Evolutionary conservation across 2,329 filamentous ascomycete species (phyloP).

Genomic region (Colletotrichum siamense): DNA sequence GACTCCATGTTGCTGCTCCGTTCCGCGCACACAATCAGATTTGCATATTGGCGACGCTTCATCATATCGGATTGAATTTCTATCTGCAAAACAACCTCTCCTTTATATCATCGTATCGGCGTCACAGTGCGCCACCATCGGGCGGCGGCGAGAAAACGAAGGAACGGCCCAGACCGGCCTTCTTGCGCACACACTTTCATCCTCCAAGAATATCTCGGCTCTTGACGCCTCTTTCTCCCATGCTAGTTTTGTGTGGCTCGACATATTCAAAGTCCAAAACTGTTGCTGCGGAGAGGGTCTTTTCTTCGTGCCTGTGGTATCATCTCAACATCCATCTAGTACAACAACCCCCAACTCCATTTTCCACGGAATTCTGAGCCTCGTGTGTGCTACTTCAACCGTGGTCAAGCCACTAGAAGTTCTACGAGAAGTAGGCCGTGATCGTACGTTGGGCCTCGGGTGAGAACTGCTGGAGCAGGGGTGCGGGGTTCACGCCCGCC

Average conservation of each 20-base stretch:
- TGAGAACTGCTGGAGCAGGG: conserved; percentile 76
- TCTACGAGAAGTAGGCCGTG: conserved; percentile 76
- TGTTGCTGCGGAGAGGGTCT: background rate
- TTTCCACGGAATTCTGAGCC: background rate
- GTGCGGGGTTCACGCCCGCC: conserved; percentile 76
- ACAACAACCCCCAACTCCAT: background rate
- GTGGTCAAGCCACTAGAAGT: background rate
- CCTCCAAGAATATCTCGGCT: background rate
- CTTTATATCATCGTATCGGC: conserved; percentile 9
- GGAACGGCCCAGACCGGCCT: background rate
- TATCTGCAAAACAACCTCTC: conserved; percentile 9
- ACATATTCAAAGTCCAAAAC: conserved; percentile 1
- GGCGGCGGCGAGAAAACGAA: background rate
- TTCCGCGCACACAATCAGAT: background rate
- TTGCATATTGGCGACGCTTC: background rate
- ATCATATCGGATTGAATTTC: conserved; percentile 8
- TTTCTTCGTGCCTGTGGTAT: conserved; percentile 16
- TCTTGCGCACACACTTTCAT: background rate
- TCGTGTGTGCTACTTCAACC: background rate
- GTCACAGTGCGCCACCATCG: background rate
- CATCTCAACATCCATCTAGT: conserved; percentile 10
- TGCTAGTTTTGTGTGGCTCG: background rate
- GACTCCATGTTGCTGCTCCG: background rate
- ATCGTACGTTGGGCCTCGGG: conserved; percentile 83
- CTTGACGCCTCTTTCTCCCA: background rate